Base-by-base conservation (phyloP, 1,139 yeast species). In the Sugiyamaella pinicola region DNA sequence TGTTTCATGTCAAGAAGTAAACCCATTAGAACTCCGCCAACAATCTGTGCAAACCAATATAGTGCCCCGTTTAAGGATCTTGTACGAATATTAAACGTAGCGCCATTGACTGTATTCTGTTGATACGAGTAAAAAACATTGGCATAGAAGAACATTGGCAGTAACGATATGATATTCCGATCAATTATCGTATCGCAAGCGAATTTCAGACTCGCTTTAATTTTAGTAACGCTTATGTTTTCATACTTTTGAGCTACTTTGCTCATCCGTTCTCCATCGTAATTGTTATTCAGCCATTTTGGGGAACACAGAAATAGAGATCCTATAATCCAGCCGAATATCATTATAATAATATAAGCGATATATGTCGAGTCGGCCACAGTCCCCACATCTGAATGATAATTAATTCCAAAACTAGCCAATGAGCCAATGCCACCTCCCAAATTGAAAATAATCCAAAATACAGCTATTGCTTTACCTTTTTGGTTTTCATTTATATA, bases 51-150 rank as follows among this genome's bases (percentile, higher is more conserved):
- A 54, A 77, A 65, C 84, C 84, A 81, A 67, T 80, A 81, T 49
- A 81, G 74, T 49, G 80, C 73, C n/a, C 82, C 77, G 69, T 81
- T 81, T 61, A 81, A 72, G 5, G 85, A 77, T 65, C 85, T 74
- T 18, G 84, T 78, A 66, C 84, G 73, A 50, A 81, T 68, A 64
- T 77, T 79, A 68, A 81, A 81, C 54, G 78, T 72, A 18, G 76
- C 78, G 34, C 79, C 80, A 64, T 81, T 81, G 65, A 77, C 74
- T 55, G 76, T 78, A 62, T 80, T 79, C 60, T 79, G 80, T 64
- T 81, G 84, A 66, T 81, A 81, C 33, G 85, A 78, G 70, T 80
- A 80, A 67, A 80, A 81, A 77, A 82, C 79, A 69, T 81, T 81
- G 38, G 84, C 80, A 17, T 82, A 75, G 61, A 79, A 79, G 63